Evolutionary conservation across 2,329 filamentous ascomycete species (phyloP), one percentile per base, ranked within the genome.

Genomic region (Penicillium oxalicum): DNA sequence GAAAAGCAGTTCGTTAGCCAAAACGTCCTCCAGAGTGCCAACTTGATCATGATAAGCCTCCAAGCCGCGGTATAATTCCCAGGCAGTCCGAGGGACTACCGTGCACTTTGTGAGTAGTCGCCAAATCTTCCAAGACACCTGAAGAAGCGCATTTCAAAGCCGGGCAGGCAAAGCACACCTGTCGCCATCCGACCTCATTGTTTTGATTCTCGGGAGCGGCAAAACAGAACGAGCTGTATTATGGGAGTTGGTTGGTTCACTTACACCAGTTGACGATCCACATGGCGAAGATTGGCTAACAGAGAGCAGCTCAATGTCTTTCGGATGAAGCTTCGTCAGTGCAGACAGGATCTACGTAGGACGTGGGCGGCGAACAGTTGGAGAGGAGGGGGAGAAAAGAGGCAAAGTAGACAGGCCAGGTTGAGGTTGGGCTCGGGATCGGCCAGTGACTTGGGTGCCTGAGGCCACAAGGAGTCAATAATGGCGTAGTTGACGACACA

Each of bases 221-320:
- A 33, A 26, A 29, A 18, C 26, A 39, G 52, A 48, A 25, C 50
- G 34, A 45, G 45, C 45, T 45, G 37, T 45, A 37, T 39, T 40
- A 48, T 46, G 48, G 48, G 46, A 34, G 9, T 42, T 29, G 47
- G 47, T 40, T 40, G 28, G 40, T 32, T 44, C 45, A 73, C 76
- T 61, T 89, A 94, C 88, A 94, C 89, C 90, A 95, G 81, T 91
- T 90, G 70, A 95, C 75, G 71, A 95, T 87, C 88, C 88, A 95
- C 90, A 95, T 95, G 57, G 66, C 56, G 60, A 46, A 50, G 47
- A 42, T 46, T 35, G 49, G 41, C 34, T 45, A 36, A 45, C 36
- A 47, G 40, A 36, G 43, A 33, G 50, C 24, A 11, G 27, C 12
- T 18, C 26, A 39, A 24, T 40, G 40, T 12, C 18, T 25, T 27